phyloP scores from a whole-genome alignment of 2,329 filamentous ascomycete genomes.

The Paecilomyces fulvus region DNA sequence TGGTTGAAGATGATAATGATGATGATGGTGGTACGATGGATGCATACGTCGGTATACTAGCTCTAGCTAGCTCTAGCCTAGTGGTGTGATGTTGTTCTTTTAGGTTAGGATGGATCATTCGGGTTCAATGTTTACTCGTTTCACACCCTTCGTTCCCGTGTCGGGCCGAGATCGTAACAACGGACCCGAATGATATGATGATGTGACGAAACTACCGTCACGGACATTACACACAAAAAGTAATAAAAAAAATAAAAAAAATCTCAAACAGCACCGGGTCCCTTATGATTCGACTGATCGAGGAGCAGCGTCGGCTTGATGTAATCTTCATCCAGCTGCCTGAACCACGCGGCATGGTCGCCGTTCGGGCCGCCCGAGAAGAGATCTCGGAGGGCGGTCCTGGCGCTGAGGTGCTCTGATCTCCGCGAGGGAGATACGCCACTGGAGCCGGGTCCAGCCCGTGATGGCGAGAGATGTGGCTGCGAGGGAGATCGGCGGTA shows the following conservation, averaged over 20 bases:
- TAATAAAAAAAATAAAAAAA: slow-evolving; percentile 2
- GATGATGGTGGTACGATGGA: no score
- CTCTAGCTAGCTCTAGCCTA: no score
- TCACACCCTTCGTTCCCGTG: neutral
- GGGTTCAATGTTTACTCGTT: neutral
- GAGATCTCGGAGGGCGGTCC: slow-evolving; percentile 69
- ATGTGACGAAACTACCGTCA: neutral
- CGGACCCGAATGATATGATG: neutral
- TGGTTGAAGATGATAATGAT: no score
- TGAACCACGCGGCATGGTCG: slow-evolving; percentile 83
- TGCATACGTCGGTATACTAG: no score
- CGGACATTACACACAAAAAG: slow-evolving; percentile 1
- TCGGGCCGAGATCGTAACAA: no score
- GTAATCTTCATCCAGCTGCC: slow-evolving; percentile 88
- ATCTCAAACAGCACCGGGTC: slow-evolving; percentile 30
- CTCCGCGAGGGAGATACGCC: slow-evolving; percentile 23
- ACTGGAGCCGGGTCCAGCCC: slow-evolving; percentile 10
- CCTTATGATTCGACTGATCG: slow-evolving; percentile 52
- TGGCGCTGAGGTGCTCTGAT: slow-evolving; percentile 52
- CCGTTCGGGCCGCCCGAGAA: slow-evolving; percentile 64
- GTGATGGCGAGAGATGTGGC: slow-evolving; percentile 14
- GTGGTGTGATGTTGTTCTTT: no score
- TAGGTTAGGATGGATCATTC: neutral
- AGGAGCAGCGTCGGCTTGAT: slow-evolving; percentile 87
- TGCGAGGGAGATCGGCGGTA: slow-evolving; percentile 30